Evolutionary conservation across 495 filamentous ascomycete species (phyloP).

Genomic region (Penicillium paradoxum): DNA sequence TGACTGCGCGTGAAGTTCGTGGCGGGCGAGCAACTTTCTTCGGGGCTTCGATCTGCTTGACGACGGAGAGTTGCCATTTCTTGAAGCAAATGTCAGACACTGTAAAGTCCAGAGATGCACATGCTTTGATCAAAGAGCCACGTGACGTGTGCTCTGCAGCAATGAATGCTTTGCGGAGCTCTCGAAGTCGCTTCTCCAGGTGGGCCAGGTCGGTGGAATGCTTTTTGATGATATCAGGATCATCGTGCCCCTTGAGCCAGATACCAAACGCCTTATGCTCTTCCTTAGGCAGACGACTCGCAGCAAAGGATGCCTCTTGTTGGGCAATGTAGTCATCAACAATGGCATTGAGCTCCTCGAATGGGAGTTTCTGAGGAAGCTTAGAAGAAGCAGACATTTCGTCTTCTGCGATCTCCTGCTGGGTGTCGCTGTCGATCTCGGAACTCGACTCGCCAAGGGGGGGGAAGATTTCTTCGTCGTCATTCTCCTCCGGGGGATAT

Average conservation of each 20-base stretch:
- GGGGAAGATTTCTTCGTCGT: constrained; percentile 47
- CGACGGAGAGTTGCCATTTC: background rate
- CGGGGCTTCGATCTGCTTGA: background rate
- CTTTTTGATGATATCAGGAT: background rate
- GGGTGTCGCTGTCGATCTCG: constrained; percentile 55
- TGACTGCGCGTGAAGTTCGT: background rate
- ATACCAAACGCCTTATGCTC: background rate
- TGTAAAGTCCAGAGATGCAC: background rate
- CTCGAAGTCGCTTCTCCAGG: background rate
- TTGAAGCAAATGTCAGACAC: background rate
- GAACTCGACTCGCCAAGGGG: constrained; percentile 61
- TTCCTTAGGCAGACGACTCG: background rate
- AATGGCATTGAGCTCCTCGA: constrained; percentile 24
- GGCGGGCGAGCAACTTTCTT: background rate
- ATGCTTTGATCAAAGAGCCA: background rate
- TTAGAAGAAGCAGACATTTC: constrained; percentile 1
- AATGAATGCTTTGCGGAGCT: background rate
- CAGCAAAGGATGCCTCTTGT: background rate
- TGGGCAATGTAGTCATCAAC: background rate
- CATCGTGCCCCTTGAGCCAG: background rate
- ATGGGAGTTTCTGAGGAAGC: constrained; percentile 4
- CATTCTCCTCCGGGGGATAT: constrained; percentile 37
- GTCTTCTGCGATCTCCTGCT: constrained; percentile 60
- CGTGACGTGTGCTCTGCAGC: background rate
- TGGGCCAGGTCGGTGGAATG: background rate